These are phyloP conservation scores for Rhynchospora breviuscula DNA, from an alignment of 176 grass and related monocot genomes.

Conservation along the genomic window DNA sequence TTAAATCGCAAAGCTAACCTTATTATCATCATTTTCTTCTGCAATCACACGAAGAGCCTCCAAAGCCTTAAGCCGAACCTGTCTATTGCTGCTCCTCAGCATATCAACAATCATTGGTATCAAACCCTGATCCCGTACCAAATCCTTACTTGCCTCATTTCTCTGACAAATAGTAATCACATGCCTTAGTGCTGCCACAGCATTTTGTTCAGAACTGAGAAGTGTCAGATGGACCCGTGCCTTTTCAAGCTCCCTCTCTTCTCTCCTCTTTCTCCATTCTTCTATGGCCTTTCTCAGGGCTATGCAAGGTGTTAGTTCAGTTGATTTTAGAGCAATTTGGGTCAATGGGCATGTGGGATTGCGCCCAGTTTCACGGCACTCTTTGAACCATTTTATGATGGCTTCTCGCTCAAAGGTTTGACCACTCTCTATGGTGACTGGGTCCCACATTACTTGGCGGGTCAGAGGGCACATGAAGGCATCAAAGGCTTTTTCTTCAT, in stretches of 20 bases:
- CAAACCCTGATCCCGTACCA: conserved; percentile 29
- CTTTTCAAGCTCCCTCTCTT: conserved; percentile 58
- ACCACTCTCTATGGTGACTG: conserved; percentile 68
- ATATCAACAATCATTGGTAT: conserved; percentile 30
- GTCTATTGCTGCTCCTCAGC: conserved; percentile 41
- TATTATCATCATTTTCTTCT: conserved; percentile 43
- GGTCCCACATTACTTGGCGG: conserved; percentile 66
- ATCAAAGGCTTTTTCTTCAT: conserved; percentile 53
- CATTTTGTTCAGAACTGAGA: conserved; percentile 32
- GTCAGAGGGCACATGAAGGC: conserved; percentile 86
- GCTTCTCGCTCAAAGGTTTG: conserved; percentile 87
- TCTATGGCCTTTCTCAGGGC: conserved; percentile 67
- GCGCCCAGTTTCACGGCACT: conserved; percentile 66
- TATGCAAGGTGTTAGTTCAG: conserved; percentile 50
- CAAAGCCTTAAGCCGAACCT: conserved; percentile 30
- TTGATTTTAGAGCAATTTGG: conserved; percentile 43
- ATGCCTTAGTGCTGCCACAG: conserved; percentile 27
- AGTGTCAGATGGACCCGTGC: conserved; percentile 20
- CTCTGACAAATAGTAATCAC: conserved; percentile 38
- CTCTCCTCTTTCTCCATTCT: conserved; percentile 71
- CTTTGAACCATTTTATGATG: conserved; percentile 81
- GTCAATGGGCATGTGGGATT: conserved; percentile 68
- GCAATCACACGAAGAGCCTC: conserved; percentile 33
- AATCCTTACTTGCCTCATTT: conserved; percentile 27
- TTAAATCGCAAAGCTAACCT: conserved; percentile 36